Percentiles rank a stretch among this genome's conserved stretches.
phyloP scores from a whole-genome alignment of 768 basidiomycete species.

The Butyriboletus loyo region DNA sequence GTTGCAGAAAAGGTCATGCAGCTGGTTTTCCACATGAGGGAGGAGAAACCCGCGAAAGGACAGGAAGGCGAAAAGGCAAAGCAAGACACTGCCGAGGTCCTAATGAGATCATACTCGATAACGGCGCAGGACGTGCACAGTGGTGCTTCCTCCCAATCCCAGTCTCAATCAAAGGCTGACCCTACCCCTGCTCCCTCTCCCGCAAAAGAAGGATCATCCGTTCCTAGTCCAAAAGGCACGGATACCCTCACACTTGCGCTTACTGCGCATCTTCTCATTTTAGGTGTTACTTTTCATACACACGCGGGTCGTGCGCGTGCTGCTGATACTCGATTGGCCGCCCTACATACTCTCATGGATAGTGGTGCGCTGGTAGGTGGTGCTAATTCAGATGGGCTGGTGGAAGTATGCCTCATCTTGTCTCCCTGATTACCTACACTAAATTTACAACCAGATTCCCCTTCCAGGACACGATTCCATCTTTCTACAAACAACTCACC shows the following conservation, averaged over 20 bases:
- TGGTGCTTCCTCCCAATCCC: slow-evolving; percentile 21
- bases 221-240: slow-evolving; percentile 19
- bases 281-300: slow-evolving; percentile 60
- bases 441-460: slow-evolving; percentile 20
- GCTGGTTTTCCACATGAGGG: slow-evolving; percentile 28
- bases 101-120: slow-evolving; percentile 32
- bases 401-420: slow-evolving; percentile 34
- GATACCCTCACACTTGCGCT: slow-evolving; percentile 38
- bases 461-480: slow-evolving; percentile 43
- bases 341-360: slow-evolving; percentile 68
- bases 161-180: slow-evolving; percentile 14
- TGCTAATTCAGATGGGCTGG: slow-evolving; percentile 34
- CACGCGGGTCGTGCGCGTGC: slow-evolving; percentile 50
- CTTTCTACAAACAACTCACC: slow-evolving; percentile 61
- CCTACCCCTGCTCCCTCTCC: not conserved
- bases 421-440: slow-evolving; percentile 5
- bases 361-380: slow-evolving; percentile 43
- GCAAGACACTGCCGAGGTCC: slow-evolving; percentile 3
- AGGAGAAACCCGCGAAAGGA: slow-evolving; percentile 2
- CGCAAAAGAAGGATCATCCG: not conserved
- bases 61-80: slow-evolving; percentile 10
- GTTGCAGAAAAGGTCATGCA: slow-evolving; percentile 51
- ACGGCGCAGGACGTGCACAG: slow-evolving; percentile 27
- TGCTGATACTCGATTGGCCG: slow-evolving; percentile 50
- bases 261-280: slow-evolving; percentile 58